Conservation (phyloP, 225 moss, liverwort and hornwort genomes). For the Pleurozium schreberi region DNA sequence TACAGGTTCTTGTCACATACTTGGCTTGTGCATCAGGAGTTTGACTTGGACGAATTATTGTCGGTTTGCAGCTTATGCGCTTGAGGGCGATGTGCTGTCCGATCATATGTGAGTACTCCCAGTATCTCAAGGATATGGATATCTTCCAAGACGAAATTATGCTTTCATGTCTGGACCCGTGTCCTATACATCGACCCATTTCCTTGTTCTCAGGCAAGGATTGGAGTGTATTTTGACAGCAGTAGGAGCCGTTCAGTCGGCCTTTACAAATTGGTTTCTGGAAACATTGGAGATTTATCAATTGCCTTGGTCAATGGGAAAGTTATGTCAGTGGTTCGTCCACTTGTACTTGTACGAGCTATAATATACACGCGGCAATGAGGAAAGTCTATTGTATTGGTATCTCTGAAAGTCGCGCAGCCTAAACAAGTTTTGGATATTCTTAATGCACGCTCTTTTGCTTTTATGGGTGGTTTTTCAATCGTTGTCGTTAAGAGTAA, state of each 20-base stretch:
- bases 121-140: constrained; percentile 27
- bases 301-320: background rate
- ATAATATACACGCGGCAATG: constrained; percentile 6
- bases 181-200: background rate
- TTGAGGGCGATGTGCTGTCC: constrained; percentile 36
- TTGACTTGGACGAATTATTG: constrained; percentile 43
- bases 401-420: background rate
- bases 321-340: background rate
- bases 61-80: constrained; percentile 53
- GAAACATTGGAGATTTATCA: constrained; percentile 1
- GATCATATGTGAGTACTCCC: constrained; percentile 23
- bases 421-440: background rate
- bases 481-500: background rate
- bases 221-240: background rate
- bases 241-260: constrained; percentile 1
- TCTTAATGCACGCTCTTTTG: background rate
- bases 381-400: background rate
- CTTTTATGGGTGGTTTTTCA: background rate
- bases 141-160: constrained; percentile 6
- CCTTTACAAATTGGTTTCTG: background rate
- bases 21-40: constrained; percentile 24
- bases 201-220: constrained; percentile 5
- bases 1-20: background rate
- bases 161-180: constrained; percentile 9
- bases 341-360: constrained; percentile 11